These are phyloP conservation scores for Papilionanthe hybrid DNA, from an alignment of 116 monocot genomes.

Conservation along the genomic window DNA sequence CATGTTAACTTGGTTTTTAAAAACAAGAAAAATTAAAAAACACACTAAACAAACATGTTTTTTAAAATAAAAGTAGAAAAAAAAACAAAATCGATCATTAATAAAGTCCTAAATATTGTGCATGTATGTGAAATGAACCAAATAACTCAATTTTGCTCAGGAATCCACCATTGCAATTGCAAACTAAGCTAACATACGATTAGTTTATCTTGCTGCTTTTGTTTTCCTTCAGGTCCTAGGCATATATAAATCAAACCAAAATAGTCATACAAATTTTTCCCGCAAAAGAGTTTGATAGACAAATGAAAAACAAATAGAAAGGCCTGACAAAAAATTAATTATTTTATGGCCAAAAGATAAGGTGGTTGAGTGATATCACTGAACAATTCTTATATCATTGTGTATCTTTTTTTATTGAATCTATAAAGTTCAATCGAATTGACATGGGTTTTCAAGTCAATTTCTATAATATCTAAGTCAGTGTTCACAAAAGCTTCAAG, in stretches of 20 bases:
- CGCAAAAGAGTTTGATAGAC: not conserved
- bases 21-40: too few species aligned
- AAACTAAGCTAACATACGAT: too few species aligned
- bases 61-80: too few species aligned
- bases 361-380: not conserved
- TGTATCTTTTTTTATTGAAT: not conserved
- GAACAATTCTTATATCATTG: not conserved
- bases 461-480: not conserved
- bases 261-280: not conserved
- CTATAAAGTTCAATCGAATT: not conserved
- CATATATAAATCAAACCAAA: not conserved
- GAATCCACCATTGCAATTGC: too few species aligned
- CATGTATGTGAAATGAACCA: too few species aligned
- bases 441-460: not conserved
- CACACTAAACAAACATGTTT: too few species aligned
- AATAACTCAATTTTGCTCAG: too few species aligned
- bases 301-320: not conserved
- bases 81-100: too few species aligned
- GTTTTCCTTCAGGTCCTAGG: not conserved
- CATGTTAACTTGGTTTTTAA: too few species aligned
- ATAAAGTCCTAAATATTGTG: too few species aligned
- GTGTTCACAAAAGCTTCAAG: not conserved
- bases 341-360: not conserved
- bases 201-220: not conserved
- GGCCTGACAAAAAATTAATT: not conserved